Evolutionary conservation across 129 eudicot genomes (phyloP).

Genomic region (Helianthus tuberosus): DNA sequence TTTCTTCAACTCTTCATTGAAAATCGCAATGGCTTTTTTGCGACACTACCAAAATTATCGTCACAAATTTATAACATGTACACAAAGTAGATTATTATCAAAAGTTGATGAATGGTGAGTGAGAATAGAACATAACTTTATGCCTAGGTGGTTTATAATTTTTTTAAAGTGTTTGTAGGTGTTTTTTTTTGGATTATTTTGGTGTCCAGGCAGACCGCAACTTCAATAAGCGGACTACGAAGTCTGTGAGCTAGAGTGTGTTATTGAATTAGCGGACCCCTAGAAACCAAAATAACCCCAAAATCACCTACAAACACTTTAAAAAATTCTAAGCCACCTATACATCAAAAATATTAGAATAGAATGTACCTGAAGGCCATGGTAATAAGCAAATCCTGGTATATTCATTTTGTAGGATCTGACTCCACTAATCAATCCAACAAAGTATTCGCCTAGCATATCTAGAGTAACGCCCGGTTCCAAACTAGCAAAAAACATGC

Average conservation of each 20-base stretch:
- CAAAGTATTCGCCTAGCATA: constrained; percentile 28
- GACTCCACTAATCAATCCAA: constrained; percentile 38
- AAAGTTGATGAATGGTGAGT: neutral
- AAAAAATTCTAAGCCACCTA: too few relatives aligned
- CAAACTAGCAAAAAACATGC: constrained; percentile 53
- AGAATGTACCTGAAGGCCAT: constrained; percentile 23
- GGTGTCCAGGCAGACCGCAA: too few relatives aligned
- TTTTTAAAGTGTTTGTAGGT: too few relatives aligned
- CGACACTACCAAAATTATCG: constrained; percentile 45
- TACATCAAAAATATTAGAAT: too few relatives aligned
- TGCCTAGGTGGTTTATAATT: too few relatives aligned
- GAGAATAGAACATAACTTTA: neutral
- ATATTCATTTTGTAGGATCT: constrained; percentile 51
- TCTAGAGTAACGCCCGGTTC: constrained; percentile 50
- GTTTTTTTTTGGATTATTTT: too few relatives aligned
- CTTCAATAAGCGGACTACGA: too few relatives aligned
- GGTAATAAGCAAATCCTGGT: constrained; percentile 58
- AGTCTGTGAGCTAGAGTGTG: too few relatives aligned
- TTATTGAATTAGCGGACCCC: too few relatives aligned
- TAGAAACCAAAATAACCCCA: neutral
- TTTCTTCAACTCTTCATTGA: constrained; percentile 53
- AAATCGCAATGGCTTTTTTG: constrained; percentile 33
- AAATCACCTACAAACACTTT: neutral
- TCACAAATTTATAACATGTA: neutral
- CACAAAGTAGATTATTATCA: neutral